phyloP scores from a whole-genome alignment of 495 filamentous ascomycete genomes.

The Entonaema liquescens region DNA sequence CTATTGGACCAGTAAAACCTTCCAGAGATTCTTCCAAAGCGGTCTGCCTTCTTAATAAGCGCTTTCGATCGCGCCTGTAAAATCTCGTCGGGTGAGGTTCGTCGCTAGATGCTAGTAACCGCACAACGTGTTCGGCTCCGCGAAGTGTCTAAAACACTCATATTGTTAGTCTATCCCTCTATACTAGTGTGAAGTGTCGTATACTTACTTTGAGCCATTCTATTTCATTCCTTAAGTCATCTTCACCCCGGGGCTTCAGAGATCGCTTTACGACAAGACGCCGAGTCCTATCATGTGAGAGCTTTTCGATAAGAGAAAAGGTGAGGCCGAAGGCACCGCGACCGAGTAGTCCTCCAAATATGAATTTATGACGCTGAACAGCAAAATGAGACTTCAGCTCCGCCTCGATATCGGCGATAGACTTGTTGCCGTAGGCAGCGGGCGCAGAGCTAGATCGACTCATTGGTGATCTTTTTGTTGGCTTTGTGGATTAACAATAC shows the following conservation, averaged over 20 bases:
- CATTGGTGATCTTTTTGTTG: background rate
- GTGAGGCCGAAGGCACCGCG: constrained; percentile 19
- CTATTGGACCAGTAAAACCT: constrained; percentile 12
- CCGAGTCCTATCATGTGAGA: constrained; percentile 5
- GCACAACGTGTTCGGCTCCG: constrained; percentile 24
- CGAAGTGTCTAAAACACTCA: constrained; percentile 13
- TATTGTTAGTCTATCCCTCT: background rate
- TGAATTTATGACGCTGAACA: constrained; percentile 9
- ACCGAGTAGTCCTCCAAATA: constrained; percentile 10
- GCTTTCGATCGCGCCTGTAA: background rate
- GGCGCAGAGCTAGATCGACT: background rate
- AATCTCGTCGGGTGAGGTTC: background rate
- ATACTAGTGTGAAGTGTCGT: too few species aligned
- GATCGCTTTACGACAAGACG: constrained; percentile 21
- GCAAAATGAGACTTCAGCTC: constrained; percentile 19
- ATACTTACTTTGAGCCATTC: constrained; percentile 12
- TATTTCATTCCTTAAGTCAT: constrained; percentile 25
- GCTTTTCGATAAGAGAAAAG: constrained; percentile 13
- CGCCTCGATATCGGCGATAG: background rate
- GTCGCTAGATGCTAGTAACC: constrained; percentile 12
- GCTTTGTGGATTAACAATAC: background rate
- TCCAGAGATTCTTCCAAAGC: background rate
- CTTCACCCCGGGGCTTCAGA: background rate
- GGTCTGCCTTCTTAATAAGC: background rate
- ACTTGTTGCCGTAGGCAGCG: background rate